Evolutionary conservation across 2,329 filamentous ascomycete genomes (phyloP), one percentile per base, ranked within the genome.

Genomic region (Penicillium freii): DNA sequence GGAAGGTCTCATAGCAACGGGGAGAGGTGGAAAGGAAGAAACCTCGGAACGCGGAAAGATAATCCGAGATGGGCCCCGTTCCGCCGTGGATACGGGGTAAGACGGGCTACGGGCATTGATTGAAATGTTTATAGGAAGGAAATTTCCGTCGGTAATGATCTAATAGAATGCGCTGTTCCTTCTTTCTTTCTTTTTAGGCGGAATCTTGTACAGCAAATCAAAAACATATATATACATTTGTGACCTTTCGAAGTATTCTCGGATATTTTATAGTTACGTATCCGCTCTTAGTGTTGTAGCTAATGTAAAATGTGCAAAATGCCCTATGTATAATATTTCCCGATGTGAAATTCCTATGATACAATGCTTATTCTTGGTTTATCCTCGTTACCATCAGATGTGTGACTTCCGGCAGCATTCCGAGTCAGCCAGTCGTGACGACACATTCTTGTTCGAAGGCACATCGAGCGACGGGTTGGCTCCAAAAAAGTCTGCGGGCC

Each of bases 401-500:
- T 72, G 70, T 8, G 71, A 60, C 45, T 69, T 67, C 5, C 68
- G 67, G 50, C 72, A 74, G 52, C 71, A 73, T 39, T 73, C 70
- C 3, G 65, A 54, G 11, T 69, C 62, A 0, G 71, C 71, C 4
- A 74, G 55, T 13, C 67, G 60, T 6, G 72, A 75, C 1, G 70
- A 62, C 19, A 54, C 58, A 43, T 75, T 76, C 62, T 71, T 73
- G 27, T 64, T 69, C 7, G 74, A 76, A 2, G 81, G 81, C 23
- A 84, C 80, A 69, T 84, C 81, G 51, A 84, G 76, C 5, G 78
- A 77, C 0, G 82, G 81, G 50, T 84, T 84, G 31, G 69, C 74
- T 2, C 74, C 75, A 61, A 84, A 84, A 74, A 84, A 84, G 62
- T 84, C 81, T 10, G 76, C 73, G 0, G 82, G 81, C 40, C 78